Evolutionary conservation across 805 yeast genomes (phyloP).

Genomic region (Starmerella bombicola): DNA sequence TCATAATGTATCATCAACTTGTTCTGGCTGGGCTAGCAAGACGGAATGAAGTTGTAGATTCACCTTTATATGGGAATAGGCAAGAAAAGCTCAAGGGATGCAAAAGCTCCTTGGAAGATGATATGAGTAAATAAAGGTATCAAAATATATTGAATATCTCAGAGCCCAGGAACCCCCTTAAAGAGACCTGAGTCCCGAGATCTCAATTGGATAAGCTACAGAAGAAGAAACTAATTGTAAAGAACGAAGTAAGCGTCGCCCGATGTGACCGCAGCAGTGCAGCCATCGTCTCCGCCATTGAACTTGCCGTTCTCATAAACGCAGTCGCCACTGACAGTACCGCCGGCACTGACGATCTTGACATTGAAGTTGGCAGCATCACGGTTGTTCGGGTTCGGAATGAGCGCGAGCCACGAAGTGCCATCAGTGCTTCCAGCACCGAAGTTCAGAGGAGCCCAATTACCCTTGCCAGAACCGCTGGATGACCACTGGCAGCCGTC

Average conservation of each 20-base stretch:
- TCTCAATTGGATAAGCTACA: too few species aligned
- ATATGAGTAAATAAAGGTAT: too few species aligned
- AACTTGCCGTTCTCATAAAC: constrained; percentile 65
- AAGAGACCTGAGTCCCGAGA: too few species aligned
- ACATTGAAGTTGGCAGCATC: constrained; percentile 59
- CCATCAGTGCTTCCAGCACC: constrained; percentile 80
- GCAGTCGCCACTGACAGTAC: constrained; percentile 61
- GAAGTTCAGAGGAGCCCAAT: constrained; percentile 94
- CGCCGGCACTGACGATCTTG: constrained; percentile 62
- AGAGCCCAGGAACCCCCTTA: too few species aligned
- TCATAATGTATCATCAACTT: too few species aligned
- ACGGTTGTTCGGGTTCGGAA: constrained; percentile 87
- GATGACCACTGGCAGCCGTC: constrained; percentile 95
- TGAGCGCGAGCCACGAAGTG: constrained; percentile 70
- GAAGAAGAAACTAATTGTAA: constrained; percentile 40
- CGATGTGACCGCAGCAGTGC: constrained; percentile 79
- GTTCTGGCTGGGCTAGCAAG: too few species aligned
- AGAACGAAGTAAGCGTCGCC: constrained; percentile 80
- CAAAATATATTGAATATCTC: too few species aligned
- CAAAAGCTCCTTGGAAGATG: too few species aligned
- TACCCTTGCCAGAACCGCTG: constrained; percentile 68
- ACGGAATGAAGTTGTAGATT: too few species aligned
- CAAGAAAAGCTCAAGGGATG: too few species aligned
- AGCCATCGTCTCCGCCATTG: constrained; percentile 71
- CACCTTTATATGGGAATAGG: too few species aligned